Evolutionary conservation across 1,284 basidiomycete species (phyloP).

Genomic region (Thelephora terrestris): DNA sequence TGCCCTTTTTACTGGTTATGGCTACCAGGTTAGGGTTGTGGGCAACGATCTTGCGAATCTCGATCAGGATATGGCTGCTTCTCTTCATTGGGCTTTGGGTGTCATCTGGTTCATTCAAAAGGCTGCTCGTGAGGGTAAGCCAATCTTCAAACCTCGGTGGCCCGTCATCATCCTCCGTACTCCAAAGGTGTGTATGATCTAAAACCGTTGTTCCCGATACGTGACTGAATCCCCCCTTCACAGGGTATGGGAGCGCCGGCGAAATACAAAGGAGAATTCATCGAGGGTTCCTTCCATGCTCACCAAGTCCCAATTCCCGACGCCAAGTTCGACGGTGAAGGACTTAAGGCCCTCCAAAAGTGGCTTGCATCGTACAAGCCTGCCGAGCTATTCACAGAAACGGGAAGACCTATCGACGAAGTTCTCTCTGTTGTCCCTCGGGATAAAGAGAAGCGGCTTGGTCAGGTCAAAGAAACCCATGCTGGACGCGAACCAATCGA

Average conservation of each 20-base stretch:
- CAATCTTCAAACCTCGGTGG: constrained; percentile 79
- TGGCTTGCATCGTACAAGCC: constrained; percentile 68
- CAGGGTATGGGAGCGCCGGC: constrained; percentile 64
- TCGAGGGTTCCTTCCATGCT: constrained; percentile 70
- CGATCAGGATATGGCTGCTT: constrained; percentile 64
- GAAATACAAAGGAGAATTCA: constrained; percentile 48
- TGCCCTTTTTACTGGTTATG: constrained; percentile 70
- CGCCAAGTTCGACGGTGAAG: constrained; percentile 51
- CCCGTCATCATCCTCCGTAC: constrained; percentile 77
- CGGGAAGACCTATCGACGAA: constrained; percentile 38
- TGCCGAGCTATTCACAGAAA: constrained; percentile 47
- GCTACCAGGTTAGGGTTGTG: constrained; percentile 81
- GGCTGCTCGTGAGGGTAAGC: constrained; percentile 64
- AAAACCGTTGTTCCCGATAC: background rate
- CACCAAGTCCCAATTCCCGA: constrained; percentile 78
- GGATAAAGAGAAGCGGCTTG: constrained; percentile 43
- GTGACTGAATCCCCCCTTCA: background rate
- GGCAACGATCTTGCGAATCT: constrained; percentile 52
- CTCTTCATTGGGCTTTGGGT: constrained; percentile 72
- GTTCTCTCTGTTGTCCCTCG: constrained; percentile 49
- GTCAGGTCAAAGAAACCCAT: constrained; percentile 59
- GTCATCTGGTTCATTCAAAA: constrained; percentile 74
- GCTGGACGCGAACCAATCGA: constrained; percentile 49
- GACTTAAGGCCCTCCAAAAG: constrained; percentile 50
- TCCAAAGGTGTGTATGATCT: constrained; percentile 43